Evolutionary conservation across 2,329 filamentous ascomycete genomes (phyloP).

Genomic region (Fusarium begoniae): DNA sequence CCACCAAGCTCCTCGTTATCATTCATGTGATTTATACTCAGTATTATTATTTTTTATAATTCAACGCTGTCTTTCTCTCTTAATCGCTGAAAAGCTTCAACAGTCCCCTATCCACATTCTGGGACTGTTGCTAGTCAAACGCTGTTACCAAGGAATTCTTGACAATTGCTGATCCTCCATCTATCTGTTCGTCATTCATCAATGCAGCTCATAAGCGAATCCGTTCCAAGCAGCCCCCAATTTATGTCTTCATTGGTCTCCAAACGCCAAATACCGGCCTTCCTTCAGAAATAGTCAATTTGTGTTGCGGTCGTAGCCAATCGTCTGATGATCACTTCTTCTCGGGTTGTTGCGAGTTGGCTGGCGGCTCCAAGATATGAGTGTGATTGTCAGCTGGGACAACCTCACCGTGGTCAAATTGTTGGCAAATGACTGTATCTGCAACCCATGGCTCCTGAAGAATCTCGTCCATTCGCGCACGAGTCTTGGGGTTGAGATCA

Average conservation of each 20-base stretch:
- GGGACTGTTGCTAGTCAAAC: constrained; percentile 5
- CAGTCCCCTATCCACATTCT: constrained; percentile 1
- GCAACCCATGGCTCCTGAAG: constrained; percentile 91
- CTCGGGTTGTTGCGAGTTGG: constrained; percentile 49
- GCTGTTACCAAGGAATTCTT: constrained; percentile 9
- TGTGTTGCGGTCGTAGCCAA: background rate
- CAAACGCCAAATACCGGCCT: constrained; percentile 38
- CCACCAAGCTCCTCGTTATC: background rate
- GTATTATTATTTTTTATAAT: constrained; percentile 7
- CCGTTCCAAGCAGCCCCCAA: constrained; percentile 27
- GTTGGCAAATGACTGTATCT: constrained; percentile 83
- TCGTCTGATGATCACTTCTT: constrained; percentile 33
- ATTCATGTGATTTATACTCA: background rate
- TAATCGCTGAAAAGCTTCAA: background rate
- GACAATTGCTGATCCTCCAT: constrained; percentile 38
- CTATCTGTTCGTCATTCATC: constrained; percentile 39
- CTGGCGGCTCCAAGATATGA: constrained; percentile 83
- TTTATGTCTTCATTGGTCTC: constrained; percentile 29
- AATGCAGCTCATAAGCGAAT: constrained; percentile 27
- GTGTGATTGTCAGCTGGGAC: constrained; percentile 79
- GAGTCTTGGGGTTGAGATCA: constrained; percentile 82
- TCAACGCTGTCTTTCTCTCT: constrained; percentile 9
- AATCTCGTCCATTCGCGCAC: constrained; percentile 87
- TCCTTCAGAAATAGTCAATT: constrained; percentile 4
- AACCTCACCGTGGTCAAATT: constrained; percentile 75